Evolutionary conservation across 169 alveolate species (phyloP), one percentile per base, ranked within the genome.

Genomic region (Hepatocystis sp.): DNA sequence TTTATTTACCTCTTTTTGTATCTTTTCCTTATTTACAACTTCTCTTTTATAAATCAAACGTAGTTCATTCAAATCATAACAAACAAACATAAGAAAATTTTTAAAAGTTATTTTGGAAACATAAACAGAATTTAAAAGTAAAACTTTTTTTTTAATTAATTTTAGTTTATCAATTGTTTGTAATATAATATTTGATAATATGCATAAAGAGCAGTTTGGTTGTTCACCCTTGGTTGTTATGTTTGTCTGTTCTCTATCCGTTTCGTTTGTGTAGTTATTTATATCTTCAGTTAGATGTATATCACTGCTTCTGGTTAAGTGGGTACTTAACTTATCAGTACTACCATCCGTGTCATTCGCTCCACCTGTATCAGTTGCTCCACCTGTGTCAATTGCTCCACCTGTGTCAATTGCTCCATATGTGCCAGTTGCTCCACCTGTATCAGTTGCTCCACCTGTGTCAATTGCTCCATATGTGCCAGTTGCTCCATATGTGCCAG

Each of bases 11-110:
- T 15, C 27, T 0, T n/a, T 32, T 5, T 2, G 32, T 21, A 39
- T 10, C 28, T 55, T 17, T 4, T 15, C 46, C 36, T 42, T 81
- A 25, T 60, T 64, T 10, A 56, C 15, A 15, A 8, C 23, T 56
- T 63, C 49, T 0, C 13, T 17, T 15, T 40, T 10, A 28, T 81
- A 81, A 3, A 81, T 21, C 11, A 4, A 25, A 19, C 63, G 32
- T 55, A 81, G 23, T 19, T 81, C 84, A 8, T 17, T 64, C 46
- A 81, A 34, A 13, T 81, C 84, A 42, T 81, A 81, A 23, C 84
- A 81, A 3, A 51, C 51, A 34, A 81, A 81, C 1, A 81, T 25
- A 30, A 81, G 68, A 27, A 81, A 81, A 10, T 63, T 64, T 30
- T 81, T 81, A 36, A 81, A 81, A n/a, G 84, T 81, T 4, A 81